These are phyloP conservation scores for Cordyceps javanica DNA, from an alignment of 2,329 filamentous ascomycete species.

Conservation along the genomic window DNA sequence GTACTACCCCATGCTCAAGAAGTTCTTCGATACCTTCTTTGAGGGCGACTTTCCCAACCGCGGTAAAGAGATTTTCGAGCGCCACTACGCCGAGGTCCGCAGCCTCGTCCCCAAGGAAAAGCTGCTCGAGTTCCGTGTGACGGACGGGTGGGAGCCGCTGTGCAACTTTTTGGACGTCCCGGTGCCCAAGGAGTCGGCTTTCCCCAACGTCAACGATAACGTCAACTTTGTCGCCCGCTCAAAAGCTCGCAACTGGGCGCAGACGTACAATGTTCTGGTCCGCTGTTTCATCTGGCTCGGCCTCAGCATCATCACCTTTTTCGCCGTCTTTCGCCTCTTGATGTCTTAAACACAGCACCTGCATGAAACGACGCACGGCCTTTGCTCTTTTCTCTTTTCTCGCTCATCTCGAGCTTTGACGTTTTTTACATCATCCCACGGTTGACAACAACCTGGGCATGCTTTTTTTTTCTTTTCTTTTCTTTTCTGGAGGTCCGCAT, in stretches of 20 bases:
- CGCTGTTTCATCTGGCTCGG: conserved; percentile 19
- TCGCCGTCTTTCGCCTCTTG: conserved; percentile 6
- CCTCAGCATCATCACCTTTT: conserved; percentile 13
- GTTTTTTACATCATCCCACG: conserved; percentile 1
- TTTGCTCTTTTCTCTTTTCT: not conserved
- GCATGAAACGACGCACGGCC: not conserved
- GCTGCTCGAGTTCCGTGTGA: conserved; percentile 29
- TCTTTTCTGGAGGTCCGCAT: not conserved
- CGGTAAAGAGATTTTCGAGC: conserved; percentile 55
- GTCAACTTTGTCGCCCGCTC: conserved; percentile 29
- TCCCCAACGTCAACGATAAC: conserved; percentile 33
- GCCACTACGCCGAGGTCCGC: conserved; percentile 30
- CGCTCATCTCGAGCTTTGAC: not conserved
- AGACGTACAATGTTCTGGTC: conserved; percentile 29
- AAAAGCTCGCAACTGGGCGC: conserved; percentile 27
- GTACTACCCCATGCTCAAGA: conserved; percentile 64
- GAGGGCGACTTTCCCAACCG: conserved; percentile 59
- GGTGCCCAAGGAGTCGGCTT: conserved; percentile 25
- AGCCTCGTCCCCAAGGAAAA: conserved; percentile 24
- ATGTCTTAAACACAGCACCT: not conserved
- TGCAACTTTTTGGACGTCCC: conserved; percentile 29
- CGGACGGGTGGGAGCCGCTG: conserved; percentile 32
- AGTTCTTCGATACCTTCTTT: conserved; percentile 65
- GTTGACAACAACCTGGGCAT: not conserved
- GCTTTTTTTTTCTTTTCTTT: not conserved